phyloP scores from a whole-genome alignment of 208 protist species.

The Vickermania ingenoplastis region DNA sequence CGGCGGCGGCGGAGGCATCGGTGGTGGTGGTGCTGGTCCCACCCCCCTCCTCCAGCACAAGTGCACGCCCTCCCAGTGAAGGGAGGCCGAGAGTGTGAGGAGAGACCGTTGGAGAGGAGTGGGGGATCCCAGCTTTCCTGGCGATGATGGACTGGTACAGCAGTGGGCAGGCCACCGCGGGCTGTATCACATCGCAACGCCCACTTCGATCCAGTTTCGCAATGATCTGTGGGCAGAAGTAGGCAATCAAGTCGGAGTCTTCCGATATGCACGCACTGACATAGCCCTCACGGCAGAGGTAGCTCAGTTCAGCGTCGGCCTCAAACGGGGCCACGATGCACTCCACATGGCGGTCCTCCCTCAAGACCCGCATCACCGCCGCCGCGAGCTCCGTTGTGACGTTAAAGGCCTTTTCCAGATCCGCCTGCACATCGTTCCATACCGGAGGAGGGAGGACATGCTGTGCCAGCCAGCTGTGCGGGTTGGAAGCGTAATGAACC shows the following conservation, averaged over 20 bases:
- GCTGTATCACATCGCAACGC: slow-evolving; percentile 37
- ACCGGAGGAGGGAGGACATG: not conserved
- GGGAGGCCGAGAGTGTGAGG: too few species aligned
- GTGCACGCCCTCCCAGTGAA: too few species aligned
- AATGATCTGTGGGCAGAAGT: slow-evolving; percentile 80
- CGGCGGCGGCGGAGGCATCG: not conserved
- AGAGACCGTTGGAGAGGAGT: not conserved
- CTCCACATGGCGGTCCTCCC: slow-evolving; percentile 54
- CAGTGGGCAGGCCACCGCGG: slow-evolving; percentile 18
- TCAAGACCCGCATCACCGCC: slow-evolving; percentile 56
- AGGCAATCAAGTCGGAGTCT: slow-evolving; percentile 98
- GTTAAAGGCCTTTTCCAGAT: slow-evolving; percentile 60
- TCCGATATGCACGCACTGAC: slow-evolving; percentile 94
- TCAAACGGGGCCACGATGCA: slow-evolving; percentile 99
- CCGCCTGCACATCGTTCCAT: slow-evolving; percentile 30
- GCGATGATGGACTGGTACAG: slow-evolving; percentile 25
- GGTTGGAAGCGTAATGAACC: too few species aligned
- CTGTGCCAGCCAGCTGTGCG: not conserved
- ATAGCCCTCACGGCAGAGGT: slow-evolving; percentile 80
- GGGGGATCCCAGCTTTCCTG: not conserved
- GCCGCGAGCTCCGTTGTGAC: slow-evolving; percentile 73
- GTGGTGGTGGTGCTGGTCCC: not conserved
- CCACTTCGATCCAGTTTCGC: slow-evolving; percentile 60
- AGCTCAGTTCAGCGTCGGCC: slow-evolving; percentile 98
- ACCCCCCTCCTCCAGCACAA: not conserved